Evolutionary conservation across 2,329 filamentous ascomycete genomes (phyloP).

Genomic region (Colletotrichum agaves): DNA sequence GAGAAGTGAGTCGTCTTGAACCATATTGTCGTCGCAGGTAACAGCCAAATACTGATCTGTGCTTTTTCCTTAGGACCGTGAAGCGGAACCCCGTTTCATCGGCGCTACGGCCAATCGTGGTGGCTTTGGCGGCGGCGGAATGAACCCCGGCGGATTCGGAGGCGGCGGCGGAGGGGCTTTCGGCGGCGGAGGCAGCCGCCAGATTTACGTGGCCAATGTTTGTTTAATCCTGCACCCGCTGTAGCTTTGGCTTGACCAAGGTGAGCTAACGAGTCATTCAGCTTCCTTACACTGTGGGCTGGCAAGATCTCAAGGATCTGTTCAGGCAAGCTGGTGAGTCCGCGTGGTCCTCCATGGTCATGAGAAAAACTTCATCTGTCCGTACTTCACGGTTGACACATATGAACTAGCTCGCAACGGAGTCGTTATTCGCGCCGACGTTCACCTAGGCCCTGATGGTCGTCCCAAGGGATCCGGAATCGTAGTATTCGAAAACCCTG

Average conservation of each 20-base stretch:
- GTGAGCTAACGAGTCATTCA: constrained; percentile 54
- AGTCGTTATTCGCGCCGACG: constrained; percentile 91
- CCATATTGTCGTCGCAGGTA: too few relatives aligned
- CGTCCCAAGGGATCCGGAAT: constrained; percentile 97
- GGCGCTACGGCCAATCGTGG: constrained; percentile 74
- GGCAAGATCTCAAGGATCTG: constrained; percentile 98
- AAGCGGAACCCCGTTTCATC: constrained; percentile 96
- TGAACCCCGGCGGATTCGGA: constrained; percentile 56
- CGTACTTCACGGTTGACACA: neutral
- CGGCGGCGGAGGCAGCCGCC: constrained; percentile 72
- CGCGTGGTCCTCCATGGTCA: neutral
- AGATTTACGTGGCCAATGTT: constrained; percentile 99
- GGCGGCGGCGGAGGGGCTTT: constrained; percentile 57
- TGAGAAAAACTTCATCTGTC: neutral
- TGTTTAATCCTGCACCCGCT: constrained; percentile 62
- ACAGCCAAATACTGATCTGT: constrained; percentile 37
- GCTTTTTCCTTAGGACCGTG: constrained; percentile 77
- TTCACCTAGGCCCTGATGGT: constrained; percentile 90
- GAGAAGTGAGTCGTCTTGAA: constrained; percentile 75
- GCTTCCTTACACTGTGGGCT: constrained; percentile 97
- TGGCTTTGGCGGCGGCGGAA: constrained; percentile 68
- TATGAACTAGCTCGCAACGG: constrained; percentile 66
- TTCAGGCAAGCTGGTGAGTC: constrained; percentile 96
- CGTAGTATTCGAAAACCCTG: constrained; percentile 93
- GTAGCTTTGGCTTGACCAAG: constrained; percentile 38